Evolutionary conservation across 257 asterid species (phyloP).

Genomic region (Scutellaria galericulata): DNA sequence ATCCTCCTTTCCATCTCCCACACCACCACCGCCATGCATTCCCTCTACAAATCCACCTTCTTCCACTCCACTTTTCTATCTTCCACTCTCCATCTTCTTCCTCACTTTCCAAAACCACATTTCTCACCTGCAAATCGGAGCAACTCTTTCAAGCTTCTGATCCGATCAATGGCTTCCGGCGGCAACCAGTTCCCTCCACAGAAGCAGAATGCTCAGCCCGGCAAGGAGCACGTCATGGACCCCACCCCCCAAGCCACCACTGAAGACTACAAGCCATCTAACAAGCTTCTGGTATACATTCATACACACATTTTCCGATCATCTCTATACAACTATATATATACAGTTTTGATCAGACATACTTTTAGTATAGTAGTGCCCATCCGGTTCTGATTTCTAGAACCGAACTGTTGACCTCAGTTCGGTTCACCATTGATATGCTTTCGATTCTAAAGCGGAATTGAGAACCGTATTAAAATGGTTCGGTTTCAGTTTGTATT

Average conservation of each 20-base stretch:
- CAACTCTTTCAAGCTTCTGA: neutral
- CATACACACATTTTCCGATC: neutral
- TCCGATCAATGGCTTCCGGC: slow-evolving; percentile 61
- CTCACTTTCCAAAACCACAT: neutral
- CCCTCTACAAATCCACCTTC: slow-evolving; percentile 4
- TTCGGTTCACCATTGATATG: too few species aligned
- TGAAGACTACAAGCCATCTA: slow-evolving; percentile 58
- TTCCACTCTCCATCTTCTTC: too few species aligned
- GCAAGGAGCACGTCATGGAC: slow-evolving; percentile 78
- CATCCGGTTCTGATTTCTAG: too few species aligned
- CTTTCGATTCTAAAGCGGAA: too few species aligned
- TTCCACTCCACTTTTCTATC: neutral
- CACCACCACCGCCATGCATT: slow-evolving; percentile 23
- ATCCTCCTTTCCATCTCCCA: neutral
- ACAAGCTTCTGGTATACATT: slow-evolving; percentile 58
- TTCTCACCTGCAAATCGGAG: neutral
- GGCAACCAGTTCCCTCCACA: slow-evolving; percentile 66
- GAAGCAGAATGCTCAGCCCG: slow-evolving; percentile 74
- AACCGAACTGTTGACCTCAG: too few species aligned
- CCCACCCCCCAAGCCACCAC: slow-evolving; percentile 55
- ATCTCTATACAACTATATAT: too few species aligned
- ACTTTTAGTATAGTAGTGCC: too few species aligned
- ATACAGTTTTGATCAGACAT: too few species aligned
- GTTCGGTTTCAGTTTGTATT: too few species aligned
- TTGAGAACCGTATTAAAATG: too few species aligned